Evolutionary conservation across 106 monocot genomes (phyloP).

Genomic region (Posidonia australis): DNA sequence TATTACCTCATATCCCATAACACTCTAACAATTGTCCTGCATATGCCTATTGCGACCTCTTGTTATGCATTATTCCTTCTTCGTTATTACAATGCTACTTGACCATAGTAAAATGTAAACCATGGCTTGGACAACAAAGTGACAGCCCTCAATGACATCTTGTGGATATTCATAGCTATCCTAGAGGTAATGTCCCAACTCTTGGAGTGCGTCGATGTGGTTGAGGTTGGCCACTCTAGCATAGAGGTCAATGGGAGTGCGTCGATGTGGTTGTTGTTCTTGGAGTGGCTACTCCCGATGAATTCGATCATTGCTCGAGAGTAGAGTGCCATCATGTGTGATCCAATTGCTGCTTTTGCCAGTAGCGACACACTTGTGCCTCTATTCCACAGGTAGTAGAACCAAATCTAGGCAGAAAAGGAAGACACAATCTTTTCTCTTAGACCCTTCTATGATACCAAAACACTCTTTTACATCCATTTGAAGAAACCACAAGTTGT

Average conservation of each 20-base stretch:
- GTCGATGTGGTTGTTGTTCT: conserved; percentile 49
- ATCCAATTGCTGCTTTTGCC: conserved; percentile 47
- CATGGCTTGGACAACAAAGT: conserved; percentile 47
- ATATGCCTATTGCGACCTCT: too few species aligned
- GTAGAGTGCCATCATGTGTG: conserved; percentile 48
- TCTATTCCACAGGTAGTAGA: conserved; percentile 45
- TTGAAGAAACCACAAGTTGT: too few species aligned
- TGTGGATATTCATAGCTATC: conserved; percentile 60
- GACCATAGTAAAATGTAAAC: too few species aligned
- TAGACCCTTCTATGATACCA: too few species aligned
- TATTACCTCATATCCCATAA: too few species aligned
- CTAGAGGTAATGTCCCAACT: conserved; percentile 79
- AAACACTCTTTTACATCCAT: too few species aligned
- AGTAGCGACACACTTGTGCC: conserved; percentile 33
- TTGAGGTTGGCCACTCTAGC: conserved; percentile 46
- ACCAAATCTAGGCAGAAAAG: conserved; percentile 31
- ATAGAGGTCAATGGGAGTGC: conserved; percentile 51
- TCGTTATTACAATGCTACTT: too few species aligned
- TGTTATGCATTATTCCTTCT: too few species aligned
- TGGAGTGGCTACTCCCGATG: conserved; percentile 59
- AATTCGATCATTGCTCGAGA: conserved; percentile 55
- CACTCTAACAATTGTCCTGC: too few species aligned
- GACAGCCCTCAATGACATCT: conserved; percentile 32
- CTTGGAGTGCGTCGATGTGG: conserved; percentile 61
- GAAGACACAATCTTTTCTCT: not conserved